These are phyloP conservation scores for Theobroma cacao DNA, from an alignment of 345 rosid species.

Conservation along the genomic window DNA sequence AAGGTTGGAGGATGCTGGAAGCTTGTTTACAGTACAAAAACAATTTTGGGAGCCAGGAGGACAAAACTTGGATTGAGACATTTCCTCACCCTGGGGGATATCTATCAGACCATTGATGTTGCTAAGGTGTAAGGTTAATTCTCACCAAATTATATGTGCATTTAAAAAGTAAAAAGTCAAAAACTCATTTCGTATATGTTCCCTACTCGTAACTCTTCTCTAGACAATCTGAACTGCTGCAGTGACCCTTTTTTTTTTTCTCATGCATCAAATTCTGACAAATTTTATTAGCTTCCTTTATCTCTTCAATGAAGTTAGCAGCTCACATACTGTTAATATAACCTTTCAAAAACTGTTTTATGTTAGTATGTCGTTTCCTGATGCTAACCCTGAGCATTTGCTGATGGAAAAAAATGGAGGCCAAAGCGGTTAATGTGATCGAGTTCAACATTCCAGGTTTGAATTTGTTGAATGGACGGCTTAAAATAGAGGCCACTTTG, in stretches of 20 bases:
- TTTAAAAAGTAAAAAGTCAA: too few relatives aligned
- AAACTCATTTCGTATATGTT: too few relatives aligned
- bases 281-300: too few relatives aligned
- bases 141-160: not conserved
- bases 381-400: constrained; percentile 12
- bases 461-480: constrained; percentile 62
- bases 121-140: constrained; percentile 42
- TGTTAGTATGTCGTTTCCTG: not conserved
- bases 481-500: constrained; percentile 69
- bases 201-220: too few relatives aligned
- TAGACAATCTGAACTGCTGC: too few relatives aligned
- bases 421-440: constrained; percentile 80
- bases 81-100: constrained; percentile 69
- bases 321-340: too few relatives aligned
- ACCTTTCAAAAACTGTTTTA: not conserved
- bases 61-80: constrained; percentile 80
- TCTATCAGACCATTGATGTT: constrained; percentile 65
- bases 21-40: constrained; percentile 69
- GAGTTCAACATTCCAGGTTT: constrained; percentile 73
- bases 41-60: constrained; percentile 69
- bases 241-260: too few relatives aligned
- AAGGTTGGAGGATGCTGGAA: constrained; percentile 80
- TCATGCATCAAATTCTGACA: too few relatives aligned
- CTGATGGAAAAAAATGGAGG: constrained; percentile 48
- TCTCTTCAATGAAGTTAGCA: too few relatives aligned